Evolutionary conservation across 257 asterid genomes (phyloP), one percentile per base, ranked within the genome.

Genomic region (Nicotiana tomentosiformis): DNA sequence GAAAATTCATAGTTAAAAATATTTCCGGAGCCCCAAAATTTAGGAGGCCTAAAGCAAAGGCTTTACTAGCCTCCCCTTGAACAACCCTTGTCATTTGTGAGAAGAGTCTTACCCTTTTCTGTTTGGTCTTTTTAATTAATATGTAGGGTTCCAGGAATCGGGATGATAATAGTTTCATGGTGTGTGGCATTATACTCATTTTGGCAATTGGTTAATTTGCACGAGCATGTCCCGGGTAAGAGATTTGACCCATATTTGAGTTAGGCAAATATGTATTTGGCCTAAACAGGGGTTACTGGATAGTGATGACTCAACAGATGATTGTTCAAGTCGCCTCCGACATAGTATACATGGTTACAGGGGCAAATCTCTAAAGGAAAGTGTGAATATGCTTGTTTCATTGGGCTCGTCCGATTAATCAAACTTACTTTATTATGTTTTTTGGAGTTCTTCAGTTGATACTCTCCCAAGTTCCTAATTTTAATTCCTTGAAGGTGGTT

Each of bases 301-400:
- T 85, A 0, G 89, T 90, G 0, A 69, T 90, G 87, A 88, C 91
- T 14, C 90, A 87, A 10, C 91, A 90, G 18, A 5, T 87, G 12
- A 72, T 86, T 2, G 93, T 87, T 4, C 89, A 87, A 70, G 85
- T 90, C 17, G 93, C 88, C 0, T 84, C 85, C 2, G 57, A 90
- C 88, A 87, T 90, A 23, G 84, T 88, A 5, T 90, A 90, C 84
- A 90, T 86, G 87, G 91, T 90, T 17, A 90, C 90, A 15, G 91
- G 26, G 93, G 91, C 6, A 86, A 88, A 55, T 90, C 91, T 2
- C 88, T 88, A 29, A 66, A 87, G 35, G 87, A 87, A 64, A 18
- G 86, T 17, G 18, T 84, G 1, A 53, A 33, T 3, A 17, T 87
- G 65, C 2, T 7, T 84, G 0, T 39, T 76, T 2, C 85, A 84